Evolutionary conservation across 768 basidiomycete species (phyloP).

Genomic region (Lactifluus echinatus): DNA sequence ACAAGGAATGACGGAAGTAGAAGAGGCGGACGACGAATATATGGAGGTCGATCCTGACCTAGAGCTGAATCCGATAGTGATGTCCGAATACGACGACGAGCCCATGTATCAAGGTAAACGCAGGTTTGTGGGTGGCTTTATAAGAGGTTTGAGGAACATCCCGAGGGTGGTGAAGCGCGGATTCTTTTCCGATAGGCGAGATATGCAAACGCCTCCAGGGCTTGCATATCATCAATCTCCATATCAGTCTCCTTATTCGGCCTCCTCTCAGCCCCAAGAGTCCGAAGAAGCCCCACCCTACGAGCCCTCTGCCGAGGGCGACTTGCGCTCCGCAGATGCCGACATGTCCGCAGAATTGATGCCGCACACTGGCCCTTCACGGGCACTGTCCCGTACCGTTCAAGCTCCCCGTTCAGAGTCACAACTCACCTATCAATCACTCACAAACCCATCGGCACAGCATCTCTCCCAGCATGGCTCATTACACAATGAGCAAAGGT

Average conservation of each 20-base stretch:
- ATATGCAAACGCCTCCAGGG: background rate
- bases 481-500: slow-evolving; percentile 1
- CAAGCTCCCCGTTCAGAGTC: slow-evolving; percentile 16
- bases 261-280: background rate
- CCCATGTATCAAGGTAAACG: background rate
- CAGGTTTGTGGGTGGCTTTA: slow-evolving; percentile 20
- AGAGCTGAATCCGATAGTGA: background rate
- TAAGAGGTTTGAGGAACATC: slow-evolving; percentile 10
- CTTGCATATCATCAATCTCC: background rate
- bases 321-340: slow-evolving; percentile 9
- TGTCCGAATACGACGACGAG: slow-evolving; percentile 6
- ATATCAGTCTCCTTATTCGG: background rate
- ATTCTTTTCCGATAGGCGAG: slow-evolving; percentile 3
- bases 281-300: slow-evolving; percentile 11
- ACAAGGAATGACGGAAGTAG: slow-evolving; percentile 1
- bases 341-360: slow-evolving; percentile 8
- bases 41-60: slow-evolving; percentile 13
- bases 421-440: slow-evolving; percentile 18
- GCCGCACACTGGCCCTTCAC: slow-evolving; percentile 1
- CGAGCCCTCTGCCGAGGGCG: background rate
- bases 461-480: slow-evolving; percentile 16
- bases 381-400: slow-evolving; percentile 1
- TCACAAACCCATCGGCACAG: slow-evolving; percentile 7
- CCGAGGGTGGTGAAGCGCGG: slow-evolving; percentile 16
- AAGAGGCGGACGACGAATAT: slow-evolving; percentile 11